Evolutionary conservation across 1,284 basidiomycete species (phyloP), one percentile per base, ranked within the genome.

Genomic region (Fereydounia khargensis): DNA sequence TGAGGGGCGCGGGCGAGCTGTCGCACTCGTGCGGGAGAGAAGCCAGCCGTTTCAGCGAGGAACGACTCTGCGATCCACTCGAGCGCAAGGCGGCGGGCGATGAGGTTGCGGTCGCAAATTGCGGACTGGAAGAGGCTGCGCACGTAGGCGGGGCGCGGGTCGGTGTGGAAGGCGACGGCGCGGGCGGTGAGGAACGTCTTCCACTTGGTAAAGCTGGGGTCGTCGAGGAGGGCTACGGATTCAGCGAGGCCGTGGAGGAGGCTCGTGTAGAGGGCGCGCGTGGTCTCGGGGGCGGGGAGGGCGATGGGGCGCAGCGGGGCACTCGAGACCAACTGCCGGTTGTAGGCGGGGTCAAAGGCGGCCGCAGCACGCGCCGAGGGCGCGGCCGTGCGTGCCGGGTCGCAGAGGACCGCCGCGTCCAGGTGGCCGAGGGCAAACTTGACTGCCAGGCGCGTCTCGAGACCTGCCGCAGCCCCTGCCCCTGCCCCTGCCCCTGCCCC

Each of bases 341-440:
- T 81, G 37, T 89, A 83, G 31, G 82, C 79, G 4, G 86, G 82
- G 68, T 87, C 87, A 47, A 91, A 86, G 0, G 83, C 82, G 0
- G 80, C 76, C 20, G 70, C 74, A 0, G 83, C 84, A 0, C 80
- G 78, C 1, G 85, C 85, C 16, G 77, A 75, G 2, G 78, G 68
- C 4, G 58, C 58, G 17, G 37, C n/a, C n/a, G n/a, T n/a, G n/a
- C n/a, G n/a, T n/a, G n/a, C n/a, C n/a, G n/a, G n/a, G n/a, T n/a
- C n/a, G n/a, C n/a, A n/a, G n/a, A n/a, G n/a, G n/a, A n/a, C n/a
- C n/a, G n/a, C n/a, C n/a, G n/a, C n/a, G n/a, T n/a, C n/a, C n/a
- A 53, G 48, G 25, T 37, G 42, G 14, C 51, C 42, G 6, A 44
- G 44, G 21, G 58, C 58, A 23, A 61, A 61, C 24, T 46, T n/a